Evolutionary conservation across 1,284 basidiomycete species (phyloP), one percentile per base, ranked within the genome.

Genomic region (Fomitopsis pinicola): DNA sequence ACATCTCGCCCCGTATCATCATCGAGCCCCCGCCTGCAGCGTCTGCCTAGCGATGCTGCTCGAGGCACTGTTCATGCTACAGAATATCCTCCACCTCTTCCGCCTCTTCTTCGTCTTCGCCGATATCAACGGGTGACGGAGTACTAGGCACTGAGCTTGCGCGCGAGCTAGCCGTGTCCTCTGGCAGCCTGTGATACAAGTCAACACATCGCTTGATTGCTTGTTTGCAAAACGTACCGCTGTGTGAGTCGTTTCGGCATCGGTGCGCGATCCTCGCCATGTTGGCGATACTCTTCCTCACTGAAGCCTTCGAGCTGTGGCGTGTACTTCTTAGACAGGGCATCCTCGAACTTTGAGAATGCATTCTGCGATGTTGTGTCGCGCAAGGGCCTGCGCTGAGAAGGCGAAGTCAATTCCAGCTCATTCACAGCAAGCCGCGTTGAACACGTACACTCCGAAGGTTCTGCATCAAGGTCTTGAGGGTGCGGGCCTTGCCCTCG

Each of bases 361-460:
- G 90, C 82, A 68, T 92, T 95, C 62, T 86, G 83, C 12, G 89
- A 83, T 0, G 84, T 76, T 0, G 86, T 77, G 64, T 95, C 92
- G 17, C 84, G 80, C 35, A 92, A 76, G 0, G 91, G 90, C 17
- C 87, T 87, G 73, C 89, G 88, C 89, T 93, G 22, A 64, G 35
- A 52, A 46, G 14, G 36, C 36, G 38, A 19, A 6, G 35, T 17
- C 2, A 42, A 17, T 2, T n/a, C 42, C 38, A 54, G 17, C 46
- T 1, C 19, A 14, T 28, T 12, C 10, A n/a, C 46, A 7, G 6
- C 15, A 6, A 48, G 19, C 19, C 17, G 35, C 14, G 14, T 17
- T 17, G 19, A 56, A 40, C 55, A 57, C 86, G 59, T 59, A 94
- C 92, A 58, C 79, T 75, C 66, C 84, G 79, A 55, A 91, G 77